phyloP scores from a whole-genome alignment of 2,329 filamentous ascomycete genomes.

The Colletotrichum eleusines region DNA sequence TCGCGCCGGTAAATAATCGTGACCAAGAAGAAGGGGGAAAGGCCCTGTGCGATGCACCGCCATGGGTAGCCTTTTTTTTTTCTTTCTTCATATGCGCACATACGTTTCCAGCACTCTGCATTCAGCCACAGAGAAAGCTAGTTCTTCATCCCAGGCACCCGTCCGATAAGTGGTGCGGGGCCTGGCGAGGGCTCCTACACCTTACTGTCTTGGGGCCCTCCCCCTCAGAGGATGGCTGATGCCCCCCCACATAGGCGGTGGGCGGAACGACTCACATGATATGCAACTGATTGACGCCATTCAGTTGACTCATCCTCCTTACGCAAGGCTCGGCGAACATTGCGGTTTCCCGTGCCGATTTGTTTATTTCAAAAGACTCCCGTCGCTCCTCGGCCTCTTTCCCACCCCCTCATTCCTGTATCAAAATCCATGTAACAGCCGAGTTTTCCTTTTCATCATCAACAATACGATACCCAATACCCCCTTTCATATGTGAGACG shows the following conservation, averaged over 20 bases:
- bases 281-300: constrained; percentile 27
- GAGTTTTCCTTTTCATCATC: constrained; percentile 21
- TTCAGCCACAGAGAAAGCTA: constrained; percentile 33
- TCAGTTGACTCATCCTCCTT: constrained; percentile 36
- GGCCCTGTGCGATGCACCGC: constrained; percentile 35
- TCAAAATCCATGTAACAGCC: constrained; percentile 27
- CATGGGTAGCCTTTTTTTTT: constrained; percentile 8
- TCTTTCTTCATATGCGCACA: constrained; percentile 14
- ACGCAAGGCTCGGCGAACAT: constrained; percentile 7
- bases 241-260: constrained; percentile 24
- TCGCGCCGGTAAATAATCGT: constrained; percentile 12
- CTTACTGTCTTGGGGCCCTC: not conserved
- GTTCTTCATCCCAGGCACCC: constrained; percentile 37
- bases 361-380: constrained; percentile 18
- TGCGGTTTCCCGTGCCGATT: constrained; percentile 3
- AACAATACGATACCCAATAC: constrained; percentile 37
- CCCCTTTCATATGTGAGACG: constrained; percentile 28
- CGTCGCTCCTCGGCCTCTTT: not conserved
- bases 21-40: not conserved
- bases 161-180: constrained; percentile 26
- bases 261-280: constrained; percentile 9
- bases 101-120: constrained; percentile 36
- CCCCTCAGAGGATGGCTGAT: not conserved
- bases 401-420: constrained; percentile 19
- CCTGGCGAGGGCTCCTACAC: not conserved